Evolutionary conservation across 225 moss, liverwort and hornwort genomes (phyloP).

Genomic region (Pleurozium schreberi): DNA sequence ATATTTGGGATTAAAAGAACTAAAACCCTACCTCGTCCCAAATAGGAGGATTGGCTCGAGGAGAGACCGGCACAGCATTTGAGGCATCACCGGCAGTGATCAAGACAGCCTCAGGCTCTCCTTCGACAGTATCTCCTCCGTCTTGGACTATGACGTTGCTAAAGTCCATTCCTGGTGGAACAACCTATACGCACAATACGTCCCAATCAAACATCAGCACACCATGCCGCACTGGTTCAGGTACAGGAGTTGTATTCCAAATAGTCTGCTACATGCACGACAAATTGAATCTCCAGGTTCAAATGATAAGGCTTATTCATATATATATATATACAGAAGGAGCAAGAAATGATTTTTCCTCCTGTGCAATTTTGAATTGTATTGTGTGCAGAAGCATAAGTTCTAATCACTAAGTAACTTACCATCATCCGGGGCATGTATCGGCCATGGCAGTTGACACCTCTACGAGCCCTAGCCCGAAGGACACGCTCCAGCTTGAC

Average conservation of each 20-base stretch:
- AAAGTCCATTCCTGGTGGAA: slow-evolving; percentile 81
- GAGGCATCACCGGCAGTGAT: slow-evolving; percentile 29
- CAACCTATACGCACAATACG: slow-evolving; percentile 30
- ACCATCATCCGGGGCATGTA: slow-evolving; percentile 78
- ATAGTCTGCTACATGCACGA: neutral
- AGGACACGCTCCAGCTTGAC: slow-evolving; percentile 58
- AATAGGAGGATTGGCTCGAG: slow-evolving; percentile 47
- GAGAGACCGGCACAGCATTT: slow-evolving; percentile 29
- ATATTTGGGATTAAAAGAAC: neutral
- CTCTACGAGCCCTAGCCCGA: slow-evolving; percentile 46
- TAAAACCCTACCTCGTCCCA: slow-evolving; percentile 41
- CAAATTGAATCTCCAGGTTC: neutral
- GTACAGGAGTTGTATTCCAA: neutral
- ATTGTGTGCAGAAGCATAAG: neutral
- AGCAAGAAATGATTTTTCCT: neutral
- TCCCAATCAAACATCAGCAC: neutral
- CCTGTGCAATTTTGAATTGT: neutral
- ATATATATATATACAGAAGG: neutral
- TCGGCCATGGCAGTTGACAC: slow-evolving; percentile 56
- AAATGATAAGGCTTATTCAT: neutral
- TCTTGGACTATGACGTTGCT: slow-evolving; percentile 63
- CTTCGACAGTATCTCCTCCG: slow-evolving; percentile 29
- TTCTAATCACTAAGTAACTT: neutral
- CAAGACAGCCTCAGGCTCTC: slow-evolving; percentile 27
- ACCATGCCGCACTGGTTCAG: neutral